Evolutionary conservation across 129 eudicot genomes (phyloP).

Genomic region (Scalesia atractyloides): DNA sequence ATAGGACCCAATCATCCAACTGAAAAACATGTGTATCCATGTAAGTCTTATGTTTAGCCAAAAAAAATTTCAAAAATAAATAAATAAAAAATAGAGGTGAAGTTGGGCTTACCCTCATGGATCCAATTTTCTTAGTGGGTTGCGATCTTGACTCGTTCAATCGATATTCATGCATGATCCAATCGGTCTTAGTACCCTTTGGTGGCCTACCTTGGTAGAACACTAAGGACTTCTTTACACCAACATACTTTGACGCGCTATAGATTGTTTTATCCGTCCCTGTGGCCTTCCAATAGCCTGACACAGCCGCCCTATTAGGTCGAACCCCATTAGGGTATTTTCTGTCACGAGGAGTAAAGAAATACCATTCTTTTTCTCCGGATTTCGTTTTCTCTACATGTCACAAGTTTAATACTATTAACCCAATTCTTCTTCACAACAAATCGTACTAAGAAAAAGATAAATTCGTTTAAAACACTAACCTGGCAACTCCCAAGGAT

Average conservation of each 20-base stretch:
- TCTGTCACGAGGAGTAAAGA: conserved; percentile 75
- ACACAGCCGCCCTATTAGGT: conserved; percentile 71
- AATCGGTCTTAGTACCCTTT: conserved; percentile 69
- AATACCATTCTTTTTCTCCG: conserved; percentile 69
- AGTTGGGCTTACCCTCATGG: conserved; percentile 54
- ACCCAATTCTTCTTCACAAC: neutral
- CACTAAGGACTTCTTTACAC: conserved; percentile 73
- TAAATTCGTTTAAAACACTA: conserved; percentile 22
- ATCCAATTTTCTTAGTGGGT: conserved; percentile 41
- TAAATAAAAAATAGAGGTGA: neutral
- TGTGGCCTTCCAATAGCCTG: conserved; percentile 87
- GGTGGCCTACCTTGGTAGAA: conserved; percentile 79
- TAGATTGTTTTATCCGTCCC: conserved; percentile 78
- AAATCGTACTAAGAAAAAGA: neutral
- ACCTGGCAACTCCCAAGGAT: conserved; percentile 95
- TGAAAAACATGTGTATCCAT: conserved; percentile 22
- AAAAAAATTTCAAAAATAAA: neutral
- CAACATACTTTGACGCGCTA: conserved; percentile 67
- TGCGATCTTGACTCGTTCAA: conserved; percentile 39
- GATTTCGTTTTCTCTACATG: conserved; percentile 43
- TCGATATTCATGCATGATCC: conserved; percentile 80
- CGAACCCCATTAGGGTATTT: conserved; percentile 80
- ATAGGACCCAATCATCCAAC: conserved; percentile 74
- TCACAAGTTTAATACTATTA: conserved; percentile 18
- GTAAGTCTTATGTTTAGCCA: neutral